Evolutionary conservation across 1,139 yeast species (phyloP).

Genomic region (Wickerhamomyces sp.): DNA sequence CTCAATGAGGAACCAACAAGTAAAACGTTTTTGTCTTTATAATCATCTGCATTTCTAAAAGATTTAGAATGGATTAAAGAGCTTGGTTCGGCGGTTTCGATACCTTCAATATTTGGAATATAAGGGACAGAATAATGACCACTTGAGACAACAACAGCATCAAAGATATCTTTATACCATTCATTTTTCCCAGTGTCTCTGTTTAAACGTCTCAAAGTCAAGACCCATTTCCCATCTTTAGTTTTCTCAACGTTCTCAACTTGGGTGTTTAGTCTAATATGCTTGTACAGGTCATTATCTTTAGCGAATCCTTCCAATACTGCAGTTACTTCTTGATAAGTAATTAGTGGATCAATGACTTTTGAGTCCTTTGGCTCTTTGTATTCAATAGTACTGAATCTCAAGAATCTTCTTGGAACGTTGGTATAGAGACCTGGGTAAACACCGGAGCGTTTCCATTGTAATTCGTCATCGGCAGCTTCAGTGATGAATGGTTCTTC

Average conservation of each 20-base stretch:
- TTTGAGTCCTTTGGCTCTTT: conserved; percentile 5
- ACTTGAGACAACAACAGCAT: conserved; percentile 39
- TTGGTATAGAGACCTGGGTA: conserved; percentile 42
- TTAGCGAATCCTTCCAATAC: conserved; percentile 31
- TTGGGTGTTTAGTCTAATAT: conserved; percentile 35
- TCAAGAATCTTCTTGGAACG: conserved; percentile 39
- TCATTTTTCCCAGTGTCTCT: conserved; percentile 23
- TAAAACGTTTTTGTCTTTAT: conserved; percentile 37
- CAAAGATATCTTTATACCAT: conserved; percentile 32
- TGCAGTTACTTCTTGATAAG: conserved; percentile 34
- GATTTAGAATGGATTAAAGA: conserved; percentile 40
- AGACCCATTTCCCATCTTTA: conserved; percentile 32
- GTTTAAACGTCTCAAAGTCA: conserved; percentile 29
- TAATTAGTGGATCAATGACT: conserved; percentile 37
- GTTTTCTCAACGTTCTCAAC: conserved; percentile 37
- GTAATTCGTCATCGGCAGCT: conserved; percentile 22
- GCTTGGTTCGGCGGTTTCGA: conserved; percentile 33
- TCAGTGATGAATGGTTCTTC: conserved; percentile 16
- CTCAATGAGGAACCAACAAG: conserved; percentile 49
- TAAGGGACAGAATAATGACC: conserved; percentile 45
- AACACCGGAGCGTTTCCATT: conserved; percentile 41
- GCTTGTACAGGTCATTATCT: conserved; percentile 27
- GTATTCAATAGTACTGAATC: conserved; percentile 33
- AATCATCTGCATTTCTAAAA: conserved; percentile 27
- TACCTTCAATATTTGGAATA: conserved; percentile 38